Base-by-base conservation (phyloP, 352 stramenopile species). In the Chrysophaeum taylorii region DNA sequence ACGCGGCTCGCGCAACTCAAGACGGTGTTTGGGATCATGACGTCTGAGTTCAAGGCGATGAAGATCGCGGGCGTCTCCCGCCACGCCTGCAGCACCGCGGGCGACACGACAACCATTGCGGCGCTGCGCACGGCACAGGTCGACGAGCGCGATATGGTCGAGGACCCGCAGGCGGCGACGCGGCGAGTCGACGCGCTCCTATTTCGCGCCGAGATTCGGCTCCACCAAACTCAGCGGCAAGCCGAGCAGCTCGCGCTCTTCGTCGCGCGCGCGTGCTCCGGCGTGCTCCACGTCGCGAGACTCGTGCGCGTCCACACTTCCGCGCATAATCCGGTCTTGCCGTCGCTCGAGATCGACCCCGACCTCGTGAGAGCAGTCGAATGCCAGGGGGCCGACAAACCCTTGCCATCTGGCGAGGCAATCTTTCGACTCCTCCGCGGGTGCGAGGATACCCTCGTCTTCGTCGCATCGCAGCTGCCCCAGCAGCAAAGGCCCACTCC, bases 401-500 rank as follows among this genome's bases (percentile, higher is more conserved):
- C n/a, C n/a, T n/a, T n/a, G n/a, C n/a, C n/a, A n/a, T n/a, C n/a
- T n/a, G n/a, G n/a, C n/a, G n/a, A n/a, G n/a, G n/a, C n/a, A n/a
- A n/a, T n/a, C n/a, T n/a, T n/a, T n/a, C n/a, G n/a, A n/a, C 36
- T 66, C 7, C 35, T 66, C 5, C 4, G 33, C 18, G 1, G 16
- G 16, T 66, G 57, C 36, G 57, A 66, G 57, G 33, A 45, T 31
- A 66, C 57, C 12, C 41, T 66, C 57, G 35, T 66, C 12, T 45
- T 23, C 57, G 57, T 66, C n/a, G n/a, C n/a, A n/a, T n/a, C n/a
- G n/a, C n/a, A n/a, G n/a, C n/a, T n/a, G n/a, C n/a, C n/a, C n/a
- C n/a, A n/a, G n/a, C n/a, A n/a, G n/a, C n/a, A n/a, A n/a, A n/a
- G n/a, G n/a, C n/a, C n/a, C n/a, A n/a, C n/a, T n/a, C n/a, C n/a